Conservation (phyloP, 345 rosid genomes). For the Gossypium sturtianum region DNA sequence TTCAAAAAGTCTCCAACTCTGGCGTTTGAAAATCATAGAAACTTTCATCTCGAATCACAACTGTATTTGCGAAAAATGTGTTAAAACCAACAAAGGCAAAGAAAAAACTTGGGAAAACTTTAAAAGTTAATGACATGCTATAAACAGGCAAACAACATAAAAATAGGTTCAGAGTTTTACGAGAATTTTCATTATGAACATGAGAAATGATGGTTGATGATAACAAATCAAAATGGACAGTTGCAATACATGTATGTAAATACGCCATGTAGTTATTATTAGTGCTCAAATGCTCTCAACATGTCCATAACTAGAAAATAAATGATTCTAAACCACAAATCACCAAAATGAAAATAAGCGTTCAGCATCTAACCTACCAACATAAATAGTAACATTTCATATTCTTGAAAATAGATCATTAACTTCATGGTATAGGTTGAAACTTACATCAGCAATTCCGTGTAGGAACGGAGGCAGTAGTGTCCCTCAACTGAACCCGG, state of each 20-base stretch:
- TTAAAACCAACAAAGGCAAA: too few relatives aligned
- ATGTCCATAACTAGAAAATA: background rate
- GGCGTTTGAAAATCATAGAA: background rate
- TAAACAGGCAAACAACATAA: too few relatives aligned
- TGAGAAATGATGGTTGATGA: too few relatives aligned
- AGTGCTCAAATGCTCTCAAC: background rate
- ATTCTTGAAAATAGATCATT: background rate
- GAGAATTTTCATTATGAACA: too few relatives aligned
- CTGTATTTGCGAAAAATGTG: too few relatives aligned
- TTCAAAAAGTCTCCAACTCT: background rate
- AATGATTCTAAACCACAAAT: background rate
- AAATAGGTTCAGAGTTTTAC: too few relatives aligned
- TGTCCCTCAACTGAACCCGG: constrained; percentile 34
- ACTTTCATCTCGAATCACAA: too few relatives aligned
- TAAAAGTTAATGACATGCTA: too few relatives aligned
- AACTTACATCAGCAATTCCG: background rate
- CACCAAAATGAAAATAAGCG: background rate
- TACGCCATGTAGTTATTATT: background rate
- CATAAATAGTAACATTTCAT: background rate
- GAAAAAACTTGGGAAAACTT: too few relatives aligned
- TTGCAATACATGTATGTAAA: too few relatives aligned
- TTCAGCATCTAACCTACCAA: background rate
- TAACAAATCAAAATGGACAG: too few relatives aligned
- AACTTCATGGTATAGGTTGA: background rate
- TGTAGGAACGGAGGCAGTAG: background rate